Evolutionary conservation across 257 asterid species (phyloP), one percentile per base, ranked within the genome.

Genomic region (Parsonsia alboflavescens): DNA sequence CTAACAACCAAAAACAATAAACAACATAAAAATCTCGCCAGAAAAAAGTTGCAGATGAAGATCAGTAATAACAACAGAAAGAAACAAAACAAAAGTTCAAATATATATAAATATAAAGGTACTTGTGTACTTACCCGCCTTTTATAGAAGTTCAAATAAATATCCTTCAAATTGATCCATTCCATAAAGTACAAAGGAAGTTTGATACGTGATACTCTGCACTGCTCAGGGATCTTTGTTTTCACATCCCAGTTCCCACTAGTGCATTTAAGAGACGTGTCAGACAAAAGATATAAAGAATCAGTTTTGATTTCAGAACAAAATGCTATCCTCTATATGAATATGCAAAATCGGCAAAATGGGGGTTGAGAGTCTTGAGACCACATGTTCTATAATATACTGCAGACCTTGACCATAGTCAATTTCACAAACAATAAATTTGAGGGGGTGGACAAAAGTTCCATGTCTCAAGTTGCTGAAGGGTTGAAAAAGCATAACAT

Each of bases 181-280:
- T 95, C 97, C 93, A 81, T 88, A 72, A 95, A 90, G 80, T 89
- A 94, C 1, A 87, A 75, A 10, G 99, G 99, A 75, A 92, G 91
- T 68, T 84, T 77, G 88, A 92, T 84, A 72, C 82, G 76, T 30
- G 96, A 82, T 24, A 87, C 90, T 73, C 78, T 78, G 80, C 99
- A 94, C 76, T 94, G 99, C 84, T 89, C 89, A 28, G 99, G 99
- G 50, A 92, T 76, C 83, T 90, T 89, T 46, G 98, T 92, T 79
- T 94, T 94, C 92, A 94, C 70, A 81, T 94, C 99, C 99, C 99
- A 94, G 77, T 90, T 94, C 74, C 99, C 99, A 74, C 98, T 94
- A 72, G 72, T 66, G 44, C 75, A 78, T 24, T 77, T 6, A 80
- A 67, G 75, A 76, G 68, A 74, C 71, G 73, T 64, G 58, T 79